Base-by-base conservation (phyloP, 164 flowering plant species). In the Magnolia changhungtana region DNA sequence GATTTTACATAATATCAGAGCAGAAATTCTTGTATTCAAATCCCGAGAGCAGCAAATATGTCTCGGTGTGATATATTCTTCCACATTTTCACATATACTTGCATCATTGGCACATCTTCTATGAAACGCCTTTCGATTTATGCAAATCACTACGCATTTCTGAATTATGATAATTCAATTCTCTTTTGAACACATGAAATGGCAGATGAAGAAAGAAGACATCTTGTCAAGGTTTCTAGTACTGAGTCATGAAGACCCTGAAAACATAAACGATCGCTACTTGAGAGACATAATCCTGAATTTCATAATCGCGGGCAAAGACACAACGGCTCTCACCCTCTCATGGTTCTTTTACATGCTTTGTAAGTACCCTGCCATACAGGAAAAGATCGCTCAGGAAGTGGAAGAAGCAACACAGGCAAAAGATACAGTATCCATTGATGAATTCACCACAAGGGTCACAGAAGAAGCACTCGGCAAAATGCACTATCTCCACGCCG, bases 401-500 rank as follows among this genome's bases (percentile, higher is more conserved):
- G 80, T 90, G 8, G 76, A 67, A 65, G 79, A 86, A 45, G 82
- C 68, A 21, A 74, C 77, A 45, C 2, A 61, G 55, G 63, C 50
- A 50, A 68, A 23, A 37, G 49, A 31, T 14, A 14, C 8, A 49
- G n/a, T 13, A 23, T 19, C 77, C 61, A 75, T 72, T 61, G 77
- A 75, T 1, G 91, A 89, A 37, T 78, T 88, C 65, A 87, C 88
- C 0, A 80, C 78, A 0, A 79, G 74, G 49, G 13, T 89, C 65
- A 84, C 73, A 50, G 98, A 92, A 45, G 90, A 86, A 71, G 84
- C 86, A 37, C 78, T 92, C 1, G 92, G 87, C 45, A 87, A 84
- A 75, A 89, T 95, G 98, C 92, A 93, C 6, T 92, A 91, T 80
- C 93, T 95, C 69, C 94, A 90, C 77, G 97, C 98, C 50, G 85